A percentile compares a stretch with the other conserved stretches of the same genome.
Evolutionary conservation across 352 stramenopile species (phyloP).

Genomic region (Pythium phragmitis): DNA sequence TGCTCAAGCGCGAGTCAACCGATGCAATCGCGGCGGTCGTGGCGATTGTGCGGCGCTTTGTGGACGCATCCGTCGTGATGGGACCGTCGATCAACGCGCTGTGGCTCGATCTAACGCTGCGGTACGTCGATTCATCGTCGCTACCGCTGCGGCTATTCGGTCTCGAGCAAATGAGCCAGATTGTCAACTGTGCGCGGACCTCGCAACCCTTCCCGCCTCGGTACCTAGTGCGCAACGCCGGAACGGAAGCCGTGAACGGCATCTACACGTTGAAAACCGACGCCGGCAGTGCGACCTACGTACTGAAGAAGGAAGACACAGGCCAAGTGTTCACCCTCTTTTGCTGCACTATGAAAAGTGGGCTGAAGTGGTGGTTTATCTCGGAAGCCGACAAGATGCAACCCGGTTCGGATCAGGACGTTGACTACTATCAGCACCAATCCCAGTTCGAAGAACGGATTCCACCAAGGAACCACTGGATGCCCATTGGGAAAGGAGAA

Average conservation of each 20-base stretch:
- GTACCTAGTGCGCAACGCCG: constrained; percentile 91
- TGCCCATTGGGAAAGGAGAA: constrained; percentile 74
- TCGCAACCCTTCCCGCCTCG: constrained; percentile 82
- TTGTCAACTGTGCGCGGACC: constrained; percentile 86
- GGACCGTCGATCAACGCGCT: constrained; percentile 63
- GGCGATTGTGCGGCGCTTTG: constrained; percentile 69
- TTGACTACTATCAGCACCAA: constrained; percentile 99
- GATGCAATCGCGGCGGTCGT: constrained; percentile 83
- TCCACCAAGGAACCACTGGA: constrained; percentile 90
- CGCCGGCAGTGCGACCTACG: constrained; percentile 64
- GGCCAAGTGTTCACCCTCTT: constrained; percentile 92
- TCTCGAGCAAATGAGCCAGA: constrained; percentile 92
- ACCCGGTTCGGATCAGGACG: constrained; percentile 97
- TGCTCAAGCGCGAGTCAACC: constrained; percentile 86
- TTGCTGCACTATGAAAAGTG: constrained; percentile 97
- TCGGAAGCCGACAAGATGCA: constrained; percentile 96
- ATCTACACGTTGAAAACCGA: constrained; percentile 87
- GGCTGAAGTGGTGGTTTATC: constrained; percentile 99
- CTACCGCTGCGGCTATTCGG: constrained; percentile 93
- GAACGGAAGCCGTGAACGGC: constrained; percentile 91
- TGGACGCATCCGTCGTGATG: constrained; percentile 58
- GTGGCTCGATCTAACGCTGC: constrained; percentile 81
- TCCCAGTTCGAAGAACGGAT: constrained; percentile 92
- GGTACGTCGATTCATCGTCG: constrained; percentile 90
- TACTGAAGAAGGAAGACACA: constrained; percentile 69